Evolutionary conservation across 805 yeast genomes (phyloP).

Genomic region (Cyberlindnera maclurae): DNA sequence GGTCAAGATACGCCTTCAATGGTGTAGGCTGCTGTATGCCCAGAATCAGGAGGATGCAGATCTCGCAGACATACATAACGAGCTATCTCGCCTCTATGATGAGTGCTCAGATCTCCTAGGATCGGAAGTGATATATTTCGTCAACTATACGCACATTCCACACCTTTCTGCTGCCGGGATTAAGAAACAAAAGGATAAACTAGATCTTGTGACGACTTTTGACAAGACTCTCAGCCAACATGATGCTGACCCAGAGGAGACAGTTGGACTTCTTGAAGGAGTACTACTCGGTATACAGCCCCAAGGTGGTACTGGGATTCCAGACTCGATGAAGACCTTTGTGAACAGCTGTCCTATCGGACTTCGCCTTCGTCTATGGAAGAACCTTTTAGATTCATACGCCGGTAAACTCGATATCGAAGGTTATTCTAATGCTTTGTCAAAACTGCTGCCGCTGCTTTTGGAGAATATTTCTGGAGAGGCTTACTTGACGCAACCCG

Average conservation of each 20-base stretch:
- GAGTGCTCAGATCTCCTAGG: conserved; percentile 9
- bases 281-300: conserved; percentile 29
- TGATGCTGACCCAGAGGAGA: conserved; percentile 21
- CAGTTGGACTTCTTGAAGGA: conserved; percentile 35
- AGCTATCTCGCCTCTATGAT: conserved; percentile 20
- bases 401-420: conserved; percentile 22
- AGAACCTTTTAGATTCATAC: conserved; percentile 55
- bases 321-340: conserved; percentile 52
- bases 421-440: conserved; percentile 43
- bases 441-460: conserved; percentile 41
- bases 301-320: conserved; percentile 6
- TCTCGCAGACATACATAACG: conserved; percentile 23
- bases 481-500: conserved; percentile 21
- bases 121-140: conserved; percentile 32
- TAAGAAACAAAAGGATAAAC: conserved; percentile 58
- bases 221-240: conserved; percentile 28
- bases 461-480: conserved; percentile 22
- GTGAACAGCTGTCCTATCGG: conserved; percentile 56
- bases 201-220: conserved; percentile 62
- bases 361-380: conserved; percentile 70
- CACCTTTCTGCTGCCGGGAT: conserved; percentile 43
- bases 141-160: conserved; percentile 58
- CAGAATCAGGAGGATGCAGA: conserved; percentile 35
- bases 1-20: conserved; percentile 31
- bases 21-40: conserved; percentile 40